Evolutionary conservation across 345 rosid species (phyloP), one percentile per base, ranked within the genome.

Genomic region (Turritis glabra): DNA sequence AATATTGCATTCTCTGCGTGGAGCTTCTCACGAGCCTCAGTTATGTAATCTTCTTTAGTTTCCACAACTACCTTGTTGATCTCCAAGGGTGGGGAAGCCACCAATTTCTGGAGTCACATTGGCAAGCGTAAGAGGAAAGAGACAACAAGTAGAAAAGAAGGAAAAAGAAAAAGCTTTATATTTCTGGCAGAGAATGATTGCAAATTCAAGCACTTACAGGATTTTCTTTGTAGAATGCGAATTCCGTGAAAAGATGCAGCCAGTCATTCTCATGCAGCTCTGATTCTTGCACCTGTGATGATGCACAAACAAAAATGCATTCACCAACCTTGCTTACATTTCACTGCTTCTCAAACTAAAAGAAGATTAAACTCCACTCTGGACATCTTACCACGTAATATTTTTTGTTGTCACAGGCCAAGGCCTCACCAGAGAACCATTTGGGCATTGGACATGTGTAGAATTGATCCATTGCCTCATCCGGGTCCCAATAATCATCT

Each of bases 201-300:
- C 50, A 23, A 37, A n/a, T 70, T 23, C 52, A 70, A 46, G 5
- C 9, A 44, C 66, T 70, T 70, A 70, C 74, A 8, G 17, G 0
- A 0, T 3, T 2, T 46, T 17, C 15, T 59, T 22, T 23, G 19
- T 1, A 58, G 26, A 71, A 58, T 26, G 27, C 58, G 5, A 71
- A n/a, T 58, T 58, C 74, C 1, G 15, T 7, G 48, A 55, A 46
- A 23, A 58, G 67, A 11, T 44, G 48, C 7, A 70, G 66, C 74
- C 47, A 70, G 26, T 46, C 66, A 57, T 44, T 44, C 46, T 57
- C 57, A 50, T 23, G 74, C 9, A 57, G 1, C 37, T 70, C 74
- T 32, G 66, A 32, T 44, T 58, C 47, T 46, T 57, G 35, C 61
- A 58, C 47, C 66, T 70, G 26, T 44, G 47, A 56, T 55, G 30